These are phyloP conservation scores for Goffeauzyma gilvescens DNA, from an alignment of 768 basidiomycete genomes.

Conservation along the genomic window DNA sequence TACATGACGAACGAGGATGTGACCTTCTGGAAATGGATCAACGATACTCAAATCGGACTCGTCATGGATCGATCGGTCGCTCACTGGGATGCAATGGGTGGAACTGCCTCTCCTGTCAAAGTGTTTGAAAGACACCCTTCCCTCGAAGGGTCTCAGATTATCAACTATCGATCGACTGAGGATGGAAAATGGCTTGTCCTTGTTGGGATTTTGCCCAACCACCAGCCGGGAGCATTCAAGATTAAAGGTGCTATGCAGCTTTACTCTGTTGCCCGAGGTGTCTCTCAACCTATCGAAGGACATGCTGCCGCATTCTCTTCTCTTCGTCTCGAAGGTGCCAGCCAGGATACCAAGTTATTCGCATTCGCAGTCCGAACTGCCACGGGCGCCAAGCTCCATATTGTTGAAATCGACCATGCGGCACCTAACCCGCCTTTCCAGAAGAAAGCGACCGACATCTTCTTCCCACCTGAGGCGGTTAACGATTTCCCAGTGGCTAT, in stretches of 20 bases:
- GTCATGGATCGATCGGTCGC: conserved; percentile 84
- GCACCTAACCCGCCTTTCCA: conserved; percentile 78
- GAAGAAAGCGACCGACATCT: conserved; percentile 97
- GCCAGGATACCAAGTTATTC: conserved; percentile 72
- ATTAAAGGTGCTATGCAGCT: conserved; percentile 97
- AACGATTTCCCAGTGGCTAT: conserved; percentile 99
- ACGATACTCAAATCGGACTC: conserved; percentile 73
- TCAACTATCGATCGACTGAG: conserved; percentile 80
- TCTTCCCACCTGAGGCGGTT: conserved; percentile 93
- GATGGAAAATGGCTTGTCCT: conserved; percentile 98
- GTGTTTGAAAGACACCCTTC: conserved; percentile 83
- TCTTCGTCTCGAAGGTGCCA: conserved; percentile 72
- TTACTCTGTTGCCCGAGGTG: conserved; percentile 75
- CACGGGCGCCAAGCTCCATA: conserved; percentile 96
- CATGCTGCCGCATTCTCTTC: conserved; percentile 94
- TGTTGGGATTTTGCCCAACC: conserved; percentile 78
- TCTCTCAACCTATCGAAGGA: conserved; percentile 95
- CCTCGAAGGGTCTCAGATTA: conserved; percentile 87
- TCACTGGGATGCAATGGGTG: conserved; percentile 54
- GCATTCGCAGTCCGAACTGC: conserved; percentile 88
- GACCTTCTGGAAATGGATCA: conserved; percentile 98
- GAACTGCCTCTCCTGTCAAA: conserved; percentile 28
- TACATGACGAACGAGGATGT: conserved; percentile 84
- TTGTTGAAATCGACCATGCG: conserved; percentile 93
- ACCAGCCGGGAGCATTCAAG: conserved; percentile 54